phyloP scores from a whole-genome alignment of 2,329 filamentous ascomycete genomes.

The Diaporthe citri region DNA sequence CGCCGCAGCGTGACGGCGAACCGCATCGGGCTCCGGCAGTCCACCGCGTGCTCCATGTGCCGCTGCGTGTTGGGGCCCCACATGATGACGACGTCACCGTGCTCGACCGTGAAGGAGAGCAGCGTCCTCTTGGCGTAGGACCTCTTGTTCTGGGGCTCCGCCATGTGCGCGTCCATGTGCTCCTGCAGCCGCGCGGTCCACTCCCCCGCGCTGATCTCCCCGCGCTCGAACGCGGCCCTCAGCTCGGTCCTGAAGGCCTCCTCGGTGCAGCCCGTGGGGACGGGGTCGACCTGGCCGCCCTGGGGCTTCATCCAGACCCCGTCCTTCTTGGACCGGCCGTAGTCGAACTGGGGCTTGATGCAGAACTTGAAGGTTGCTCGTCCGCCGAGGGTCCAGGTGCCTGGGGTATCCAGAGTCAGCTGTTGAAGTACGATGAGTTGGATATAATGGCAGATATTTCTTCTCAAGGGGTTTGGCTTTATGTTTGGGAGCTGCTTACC shows the following conservation, averaged over 20 bases:
- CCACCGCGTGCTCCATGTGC: constrained; percentile 8
- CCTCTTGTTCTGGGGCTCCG: background rate
- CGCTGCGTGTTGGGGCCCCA: constrained; percentile 10
- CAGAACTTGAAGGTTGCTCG: constrained; percentile 20
- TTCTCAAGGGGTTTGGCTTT: no score
- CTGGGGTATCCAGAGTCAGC: background rate
- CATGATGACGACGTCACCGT: constrained; percentile 23
- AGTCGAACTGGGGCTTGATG: constrained; percentile 27
- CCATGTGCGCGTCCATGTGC: constrained; percentile 12
- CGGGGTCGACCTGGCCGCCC: constrained; percentile 5
- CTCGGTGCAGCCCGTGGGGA: constrained; percentile 4
- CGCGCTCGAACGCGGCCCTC: background rate
- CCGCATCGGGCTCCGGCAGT: constrained; percentile 6
- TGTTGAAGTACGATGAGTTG: no score
- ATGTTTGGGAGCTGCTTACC: background rate
- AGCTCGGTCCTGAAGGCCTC: background rate
- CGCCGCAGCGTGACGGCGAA: constrained; percentile 27
- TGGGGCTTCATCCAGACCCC: background rate
- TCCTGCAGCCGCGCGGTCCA: background rate
- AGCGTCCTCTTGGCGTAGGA: background rate
- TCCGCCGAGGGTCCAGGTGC: constrained; percentile 28
- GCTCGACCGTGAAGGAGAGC: constrained; percentile 3
- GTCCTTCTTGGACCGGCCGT: background rate
- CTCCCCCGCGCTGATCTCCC: background rate
- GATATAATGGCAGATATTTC: no score